Evolutionary conservation across 2,329 filamentous ascomycete species (phyloP).

Genomic region (Colletotrichum somersetense): DNA sequence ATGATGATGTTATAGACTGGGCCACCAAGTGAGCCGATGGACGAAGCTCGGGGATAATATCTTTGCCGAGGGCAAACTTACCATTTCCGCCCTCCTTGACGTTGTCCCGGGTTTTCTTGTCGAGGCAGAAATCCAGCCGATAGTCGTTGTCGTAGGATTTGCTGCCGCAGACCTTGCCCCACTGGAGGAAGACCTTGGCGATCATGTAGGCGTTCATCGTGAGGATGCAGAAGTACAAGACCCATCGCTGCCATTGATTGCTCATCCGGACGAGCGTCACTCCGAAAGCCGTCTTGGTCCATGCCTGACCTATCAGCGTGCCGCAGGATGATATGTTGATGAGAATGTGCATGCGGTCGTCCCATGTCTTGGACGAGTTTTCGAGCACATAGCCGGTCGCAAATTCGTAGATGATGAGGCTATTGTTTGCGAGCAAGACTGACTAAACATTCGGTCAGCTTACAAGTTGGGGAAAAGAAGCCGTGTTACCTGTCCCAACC

Average conservation of each 20-base stretch:
- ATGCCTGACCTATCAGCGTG: constrained; percentile 53
- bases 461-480: no score
- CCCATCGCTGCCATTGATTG: constrained; percentile 56
- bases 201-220: constrained; percentile 62
- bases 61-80: constrained; percentile 46
- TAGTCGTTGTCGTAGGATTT: constrained; percentile 62
- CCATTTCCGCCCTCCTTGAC: constrained; percentile 66
- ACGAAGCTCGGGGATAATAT: no score
- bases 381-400: constrained; percentile 61
- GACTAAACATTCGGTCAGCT: constrained; percentile 42
- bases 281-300: constrained; percentile 54
- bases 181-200: constrained; percentile 62
- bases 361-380: constrained; percentile 57
- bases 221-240: constrained; percentile 63
- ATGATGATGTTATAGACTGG: constrained; percentile 64
- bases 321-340: constrained; percentile 59
- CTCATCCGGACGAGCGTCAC: constrained; percentile 57
- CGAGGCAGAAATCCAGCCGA: constrained; percentile 59
- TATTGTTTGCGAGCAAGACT: constrained; percentile 59
- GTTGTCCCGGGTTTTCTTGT: constrained; percentile 52
- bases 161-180: constrained; percentile 59
- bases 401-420: constrained; percentile 60
- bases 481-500: no score
- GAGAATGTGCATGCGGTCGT: constrained; percentile 65
- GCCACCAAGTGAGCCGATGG: neutral